Evolutionary conservation across 2,329 filamentous ascomycete genomes (phyloP), one percentile per base, ranked within the genome.

Genomic region (Claviceps africana): DNA sequence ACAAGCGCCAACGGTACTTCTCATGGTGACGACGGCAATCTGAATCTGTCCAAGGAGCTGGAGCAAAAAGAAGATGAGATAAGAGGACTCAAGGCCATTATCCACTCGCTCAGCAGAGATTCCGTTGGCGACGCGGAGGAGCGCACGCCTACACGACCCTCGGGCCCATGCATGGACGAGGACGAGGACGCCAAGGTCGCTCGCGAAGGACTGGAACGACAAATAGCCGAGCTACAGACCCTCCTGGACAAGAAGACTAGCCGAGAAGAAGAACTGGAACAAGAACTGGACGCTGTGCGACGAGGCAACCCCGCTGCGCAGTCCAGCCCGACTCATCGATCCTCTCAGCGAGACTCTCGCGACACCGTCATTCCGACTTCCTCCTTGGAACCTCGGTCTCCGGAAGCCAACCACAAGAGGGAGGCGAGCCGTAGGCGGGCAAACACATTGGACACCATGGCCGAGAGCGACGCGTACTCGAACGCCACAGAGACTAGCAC

Each of bases 1-100:
- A 81, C 83, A 1, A 56, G 59, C 2, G 49, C 58, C 2, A 54
- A 53, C 42, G 77, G 76, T 19, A 56, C 59, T 5, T 61, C 61
- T 43, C 67, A 64, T 50, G 66, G 64, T 28, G 72, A 75, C 11
- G 72, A 74, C 1, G 67, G 71, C 10, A 70, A 74, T 25, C 67
- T 73, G 47, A 77, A n/a, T n/a, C n/a, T n/a, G n/a, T n/a, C 79
- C 44, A 88, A 88, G 66, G 89, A 95, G 57, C 69, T 97, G 31
- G 89, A 94, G 64, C 86, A 95, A 64, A 93, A 94, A 65, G 91
- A 98, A 62, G 93, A 98, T 61, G 93, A 98, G 71, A 97, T 98
- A 62, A 81, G 91, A 56, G 93, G 93, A 47, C 77, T 98, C 57
- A 98, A 97, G 69, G 91, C 93, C 44, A 97, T 98, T 64, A 97